Conservation (phyloP, 805 yeast genomes). For the Candida sphagnicola region DNA sequence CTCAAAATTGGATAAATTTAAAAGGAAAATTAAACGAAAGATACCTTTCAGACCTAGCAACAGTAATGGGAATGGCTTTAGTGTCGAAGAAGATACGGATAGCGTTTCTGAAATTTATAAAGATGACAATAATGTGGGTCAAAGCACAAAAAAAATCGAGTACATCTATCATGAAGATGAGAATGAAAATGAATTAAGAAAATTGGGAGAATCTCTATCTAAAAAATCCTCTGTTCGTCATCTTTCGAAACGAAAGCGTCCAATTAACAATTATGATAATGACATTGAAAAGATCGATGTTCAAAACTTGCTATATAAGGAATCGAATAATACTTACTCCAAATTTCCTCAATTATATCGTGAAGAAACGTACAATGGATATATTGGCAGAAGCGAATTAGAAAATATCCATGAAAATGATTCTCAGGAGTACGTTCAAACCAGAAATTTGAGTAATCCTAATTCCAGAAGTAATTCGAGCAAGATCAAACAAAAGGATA, state of each 20-base stretch:
- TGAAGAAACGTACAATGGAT: conserved; percentile 27
- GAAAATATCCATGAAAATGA: neutral
- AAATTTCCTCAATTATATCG: conserved; percentile 13
- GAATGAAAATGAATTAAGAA: conserved; percentile 27
- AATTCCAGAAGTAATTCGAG: conserved; percentile 1
- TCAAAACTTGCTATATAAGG: conserved; percentile 17
- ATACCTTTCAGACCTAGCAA: neutral
- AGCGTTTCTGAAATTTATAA: conserved; percentile 4
- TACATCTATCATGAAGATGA: conserved; percentile 4
- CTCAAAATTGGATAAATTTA: neutral
- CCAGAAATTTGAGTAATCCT: conserved; percentile 5
- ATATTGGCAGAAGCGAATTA: conserved; percentile 3
- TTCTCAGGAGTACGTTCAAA: conserved; percentile 1
- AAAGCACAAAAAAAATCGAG: neutral
- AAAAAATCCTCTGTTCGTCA: conserved; percentile 30
- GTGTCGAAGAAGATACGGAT: conserved; percentile 2
- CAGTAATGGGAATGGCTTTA: conserved; percentile 2
- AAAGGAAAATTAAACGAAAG: neutral
- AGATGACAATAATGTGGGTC: conserved; percentile 2
- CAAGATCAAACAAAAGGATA: conserved; percentile 1
- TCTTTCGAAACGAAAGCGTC: conserved; percentile 10
- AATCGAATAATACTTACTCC: conserved; percentile 3
- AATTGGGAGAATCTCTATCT: conserved; percentile 34
- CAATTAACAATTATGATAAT: conserved; percentile 3
- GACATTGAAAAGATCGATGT: conserved; percentile 17